These are phyloP conservation scores for Neurospora tetrasperma DNA, from an alignment of 495 filamentous ascomycete species.

Conservation along the genomic window DNA sequence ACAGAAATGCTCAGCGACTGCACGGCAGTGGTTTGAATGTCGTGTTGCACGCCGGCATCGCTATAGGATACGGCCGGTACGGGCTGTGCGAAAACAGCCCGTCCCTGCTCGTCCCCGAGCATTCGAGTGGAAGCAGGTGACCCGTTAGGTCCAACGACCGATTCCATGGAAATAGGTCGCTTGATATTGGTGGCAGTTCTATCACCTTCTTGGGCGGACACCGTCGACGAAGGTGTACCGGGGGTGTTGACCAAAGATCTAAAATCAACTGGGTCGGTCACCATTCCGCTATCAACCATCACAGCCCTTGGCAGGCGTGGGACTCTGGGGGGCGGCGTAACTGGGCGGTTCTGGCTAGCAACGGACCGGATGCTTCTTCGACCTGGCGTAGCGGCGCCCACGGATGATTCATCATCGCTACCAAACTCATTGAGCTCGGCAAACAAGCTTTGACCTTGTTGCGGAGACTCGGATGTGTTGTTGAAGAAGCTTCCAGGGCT, in stretches of 20 bases:
- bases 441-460: conserved; percentile 69
- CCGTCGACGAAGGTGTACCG: not conserved
- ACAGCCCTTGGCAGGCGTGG: conserved; percentile 39
- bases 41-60: conserved; percentile 29
- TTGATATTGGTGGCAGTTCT: not conserved
- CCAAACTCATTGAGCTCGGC: conserved; percentile 75
- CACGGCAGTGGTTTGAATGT: conserved; percentile 22
- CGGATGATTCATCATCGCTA: conserved; percentile 50
- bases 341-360: conserved; percentile 19
- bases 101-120: conserved; percentile 18
- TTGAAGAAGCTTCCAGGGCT: conserved; percentile 47
- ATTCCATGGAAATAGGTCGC: conserved; percentile 31
- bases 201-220: not conserved
- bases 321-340: conserved; percentile 43
- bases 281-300: conserved; percentile 76
- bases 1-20: conserved; percentile 18
- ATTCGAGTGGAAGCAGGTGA: conserved; percentile 19
- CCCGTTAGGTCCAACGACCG: conserved; percentile 20
- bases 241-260: not conserved
- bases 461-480: conserved; percentile 39
- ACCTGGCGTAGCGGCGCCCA: conserved; percentile 30
- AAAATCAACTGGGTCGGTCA: conserved; percentile 65
- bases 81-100: conserved; percentile 15
- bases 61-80: conserved; percentile 26
- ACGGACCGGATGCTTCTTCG: conserved; percentile 36